These are phyloP conservation scores for Cystoisospora suis DNA, from an alignment of 169 alveolate genomes.

Conservation along the genomic window DNA sequence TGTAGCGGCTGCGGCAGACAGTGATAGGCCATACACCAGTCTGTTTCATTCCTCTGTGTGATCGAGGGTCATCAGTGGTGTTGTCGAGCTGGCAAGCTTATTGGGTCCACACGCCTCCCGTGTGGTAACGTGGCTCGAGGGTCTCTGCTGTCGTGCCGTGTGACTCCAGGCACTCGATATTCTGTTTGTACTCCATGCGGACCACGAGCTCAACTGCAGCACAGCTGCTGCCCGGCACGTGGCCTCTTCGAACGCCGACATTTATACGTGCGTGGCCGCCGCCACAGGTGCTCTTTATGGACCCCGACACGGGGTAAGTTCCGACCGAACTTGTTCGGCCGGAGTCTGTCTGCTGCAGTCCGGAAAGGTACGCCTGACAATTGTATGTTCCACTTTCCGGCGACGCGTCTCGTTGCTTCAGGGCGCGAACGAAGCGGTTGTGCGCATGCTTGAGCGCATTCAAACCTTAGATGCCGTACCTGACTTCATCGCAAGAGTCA, in stretches of 20 bases:
- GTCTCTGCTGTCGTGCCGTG: too few relatives aligned
- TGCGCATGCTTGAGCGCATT: conserved; percentile 85
- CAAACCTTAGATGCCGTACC: conserved; percentile 76
- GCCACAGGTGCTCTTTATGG: conserved; percentile 79
- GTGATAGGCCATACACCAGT: too few relatives aligned
- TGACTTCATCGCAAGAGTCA: conserved; percentile 76
- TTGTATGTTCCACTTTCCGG: neutral
- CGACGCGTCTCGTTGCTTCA: conserved; percentile 85
- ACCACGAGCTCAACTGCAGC: conserved; percentile 87
- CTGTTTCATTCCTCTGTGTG: too few relatives aligned
- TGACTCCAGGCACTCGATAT: conserved; percentile 82
- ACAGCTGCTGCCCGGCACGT: conserved; percentile 87
- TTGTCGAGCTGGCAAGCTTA: too few relatives aligned
- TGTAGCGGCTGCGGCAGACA: too few relatives aligned
- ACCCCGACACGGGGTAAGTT: conserved; percentile 65
- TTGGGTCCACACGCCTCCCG: too few relatives aligned
- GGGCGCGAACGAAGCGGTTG: conserved; percentile 91
- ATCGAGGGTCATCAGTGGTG: too few relatives aligned
- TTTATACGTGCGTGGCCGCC: conserved; percentile 85
- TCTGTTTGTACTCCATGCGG: conserved; percentile 85
- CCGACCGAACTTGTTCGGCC: neutral
- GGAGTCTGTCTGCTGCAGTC: neutral
- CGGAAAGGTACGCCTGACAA: neutral
- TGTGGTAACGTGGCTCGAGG: neutral
- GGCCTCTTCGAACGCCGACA: conserved; percentile 81